Conservation (phyloP, 176 grass and related monocot genomes). For the Triticum turgidum region DNA sequence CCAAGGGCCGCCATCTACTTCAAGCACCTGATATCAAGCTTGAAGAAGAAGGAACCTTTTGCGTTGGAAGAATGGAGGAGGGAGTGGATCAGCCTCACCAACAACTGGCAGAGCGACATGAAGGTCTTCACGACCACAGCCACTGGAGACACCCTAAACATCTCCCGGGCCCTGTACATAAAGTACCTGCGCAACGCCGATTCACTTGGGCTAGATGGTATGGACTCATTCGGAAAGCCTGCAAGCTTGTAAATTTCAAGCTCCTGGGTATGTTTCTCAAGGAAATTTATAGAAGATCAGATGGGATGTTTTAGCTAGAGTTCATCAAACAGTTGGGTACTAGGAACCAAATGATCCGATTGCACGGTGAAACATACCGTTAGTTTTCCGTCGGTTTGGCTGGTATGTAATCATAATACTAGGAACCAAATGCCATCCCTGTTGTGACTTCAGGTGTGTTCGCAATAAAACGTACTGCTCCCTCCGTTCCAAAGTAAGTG, state of each 20-base stretch:
- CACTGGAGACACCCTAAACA: constrained; percentile 54
- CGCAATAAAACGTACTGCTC: not conserved
- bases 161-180: constrained; percentile 43
- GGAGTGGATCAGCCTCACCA: constrained; percentile 79
- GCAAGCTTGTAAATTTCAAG: constrained; percentile 17
- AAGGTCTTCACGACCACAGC: constrained; percentile 46
- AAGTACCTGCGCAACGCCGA: constrained; percentile 42
- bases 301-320: not conserved
- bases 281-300: not conserved
- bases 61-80: constrained; percentile 64
- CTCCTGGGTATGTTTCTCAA: not conserved
- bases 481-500: too few species aligned
- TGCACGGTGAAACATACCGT: not conserved
- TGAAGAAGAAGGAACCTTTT: constrained; percentile 55
- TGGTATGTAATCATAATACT: not conserved
- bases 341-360: not conserved
- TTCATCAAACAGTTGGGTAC: not conserved
- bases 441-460: not conserved
- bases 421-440: not conserved
- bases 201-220: not conserved
- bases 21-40: constrained; percentile 55
- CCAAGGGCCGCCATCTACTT: constrained; percentile 78
- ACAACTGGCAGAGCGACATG: constrained; percentile 69
- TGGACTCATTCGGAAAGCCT: not conserved
- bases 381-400: not conserved